A percentile compares a stretch with the other conserved stretches of the same genome.
phyloP scores from a whole-genome alignment of 257 asterid species.

The Penstemon eatonii region DNA sequence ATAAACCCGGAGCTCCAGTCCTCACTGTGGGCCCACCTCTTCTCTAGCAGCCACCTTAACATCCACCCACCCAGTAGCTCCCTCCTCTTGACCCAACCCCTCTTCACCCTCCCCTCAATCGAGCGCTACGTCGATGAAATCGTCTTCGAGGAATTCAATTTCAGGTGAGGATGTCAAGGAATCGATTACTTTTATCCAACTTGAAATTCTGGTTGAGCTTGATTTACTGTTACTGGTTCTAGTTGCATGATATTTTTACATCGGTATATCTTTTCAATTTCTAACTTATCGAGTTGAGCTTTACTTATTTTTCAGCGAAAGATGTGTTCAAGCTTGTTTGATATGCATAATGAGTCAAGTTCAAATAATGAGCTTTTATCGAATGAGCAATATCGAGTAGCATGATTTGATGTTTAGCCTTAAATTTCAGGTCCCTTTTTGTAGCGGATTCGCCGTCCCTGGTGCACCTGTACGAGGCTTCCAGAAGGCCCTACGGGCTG shows the following conservation, averaged over 20 bases:
- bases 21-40: constrained; percentile 76
- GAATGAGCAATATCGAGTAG: no score
- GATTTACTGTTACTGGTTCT: no score
- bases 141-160: constrained; percentile 82
- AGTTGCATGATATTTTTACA: no score
- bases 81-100: constrained; percentile 85
- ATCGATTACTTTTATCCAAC: no score
- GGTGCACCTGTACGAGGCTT: constrained; percentile 88
- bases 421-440: constrained; percentile 43
- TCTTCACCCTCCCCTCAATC: constrained; percentile 80
- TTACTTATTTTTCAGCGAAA: no score
- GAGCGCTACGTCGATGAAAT: constrained; percentile 74
- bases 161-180: constrained; percentile 25
- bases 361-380: no score
- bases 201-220: no score
- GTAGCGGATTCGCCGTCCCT: constrained; percentile 79
- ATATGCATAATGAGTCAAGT: no score
- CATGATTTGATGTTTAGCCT: no score
- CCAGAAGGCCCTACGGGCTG: constrained; percentile 72
- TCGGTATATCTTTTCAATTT: no score
- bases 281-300: no score
- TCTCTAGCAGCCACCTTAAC: constrained; percentile 59
- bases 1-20: constrained; percentile 93
- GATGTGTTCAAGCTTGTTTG: no score
- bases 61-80: constrained; percentile 62